A percentile compares a stretch with the other conserved stretches of the same genome.
phyloP scores from a whole-genome alignment of 2,329 filamentous ascomycete genomes.

The Aspergillus melleus region DNA sequence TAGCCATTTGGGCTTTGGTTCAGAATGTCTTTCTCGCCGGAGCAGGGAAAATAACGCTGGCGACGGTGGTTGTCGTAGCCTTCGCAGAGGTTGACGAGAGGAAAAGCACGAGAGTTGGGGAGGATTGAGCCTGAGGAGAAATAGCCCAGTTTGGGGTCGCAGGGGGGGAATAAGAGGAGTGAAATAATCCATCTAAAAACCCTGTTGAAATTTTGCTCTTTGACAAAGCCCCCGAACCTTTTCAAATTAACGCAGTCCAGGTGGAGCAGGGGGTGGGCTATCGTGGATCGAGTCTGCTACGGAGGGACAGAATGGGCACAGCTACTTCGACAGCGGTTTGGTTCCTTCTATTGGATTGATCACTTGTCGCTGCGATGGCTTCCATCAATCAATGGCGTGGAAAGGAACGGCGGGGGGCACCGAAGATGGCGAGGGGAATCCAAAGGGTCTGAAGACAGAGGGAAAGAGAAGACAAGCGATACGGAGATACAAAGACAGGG shows the following conservation, averaged over 20 bases:
- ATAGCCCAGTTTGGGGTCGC: not conserved
- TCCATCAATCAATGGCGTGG: not conserved
- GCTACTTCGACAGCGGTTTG: not conserved
- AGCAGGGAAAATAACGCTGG: not conserved
- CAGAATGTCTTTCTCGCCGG: slow-evolving; percentile 4
- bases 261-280: slow-evolving; percentile 25
- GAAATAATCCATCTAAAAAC: slow-evolving; percentile 13
- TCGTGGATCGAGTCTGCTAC: slow-evolving; percentile 24
- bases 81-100: slow-evolving; percentile 2
- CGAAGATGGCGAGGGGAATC: not conserved
- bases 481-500: too few species aligned
- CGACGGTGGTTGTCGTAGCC: not conserved
- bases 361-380: not conserved
- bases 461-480: not conserved
- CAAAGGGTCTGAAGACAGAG: not conserved
- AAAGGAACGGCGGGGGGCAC: not conserved
- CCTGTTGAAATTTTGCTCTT: slow-evolving; percentile 16
- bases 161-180: slow-evolving; percentile 5
- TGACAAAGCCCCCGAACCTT: slow-evolving; percentile 18
- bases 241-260: slow-evolving; percentile 23
- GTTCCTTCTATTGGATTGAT: not conserved
- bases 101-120: slow-evolving; percentile 9
- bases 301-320: slow-evolving; percentile 11
- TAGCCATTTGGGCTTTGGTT: slow-evolving; percentile 32
- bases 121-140: slow-evolving; percentile 10